Evolutionary conservation across 1,139 yeast species (phyloP).

Genomic region (Kodamaea ohmeri): DNA sequence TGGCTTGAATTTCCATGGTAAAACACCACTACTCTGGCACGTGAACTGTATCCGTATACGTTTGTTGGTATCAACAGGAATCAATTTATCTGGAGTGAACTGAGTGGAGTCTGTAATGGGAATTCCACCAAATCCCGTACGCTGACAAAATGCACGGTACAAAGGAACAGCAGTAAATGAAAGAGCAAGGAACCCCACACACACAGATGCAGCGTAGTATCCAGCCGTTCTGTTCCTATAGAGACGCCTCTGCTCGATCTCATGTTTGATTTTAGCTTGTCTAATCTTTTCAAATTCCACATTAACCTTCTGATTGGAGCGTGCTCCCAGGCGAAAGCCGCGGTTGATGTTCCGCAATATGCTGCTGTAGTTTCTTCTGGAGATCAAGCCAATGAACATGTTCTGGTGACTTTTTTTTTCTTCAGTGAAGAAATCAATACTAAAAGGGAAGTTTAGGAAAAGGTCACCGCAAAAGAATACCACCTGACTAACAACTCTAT

Average conservation of each 20-base stretch:
- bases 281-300: slow-evolving; percentile 13
- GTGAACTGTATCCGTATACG: slow-evolving; percentile 82
- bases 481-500: too few species aligned
- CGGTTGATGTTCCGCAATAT: not conserved
- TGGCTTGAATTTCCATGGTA: slow-evolving; percentile 96
- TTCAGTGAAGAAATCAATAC: not conserved
- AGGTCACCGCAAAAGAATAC: too few species aligned
- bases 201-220: slow-evolving; percentile 70
- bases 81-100: slow-evolving; percentile 82
- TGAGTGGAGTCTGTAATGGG: slow-evolving; percentile 82
- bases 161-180: slow-evolving; percentile 92
- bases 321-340: slow-evolving; percentile 2
- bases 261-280: slow-evolving; percentile 15
- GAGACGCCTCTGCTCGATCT: slow-evolving; percentile 31
- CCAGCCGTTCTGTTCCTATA: slow-evolving; percentile 52
- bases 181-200: slow-evolving; percentile 71
- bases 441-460: too few species aligned
- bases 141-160: slow-evolving; percentile 86
- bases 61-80: slow-evolving; percentile 84
- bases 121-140: slow-evolving; percentile 95
- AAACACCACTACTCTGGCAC: slow-evolving; percentile 83
- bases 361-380: slow-evolving; percentile 1
- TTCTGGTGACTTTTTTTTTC: not conserved
- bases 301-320: slow-evolving; percentile 1
- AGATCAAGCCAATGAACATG: not conserved